phyloP scores from a whole-genome alignment of 441 rosid species.

The Manihot esculenta region DNA sequence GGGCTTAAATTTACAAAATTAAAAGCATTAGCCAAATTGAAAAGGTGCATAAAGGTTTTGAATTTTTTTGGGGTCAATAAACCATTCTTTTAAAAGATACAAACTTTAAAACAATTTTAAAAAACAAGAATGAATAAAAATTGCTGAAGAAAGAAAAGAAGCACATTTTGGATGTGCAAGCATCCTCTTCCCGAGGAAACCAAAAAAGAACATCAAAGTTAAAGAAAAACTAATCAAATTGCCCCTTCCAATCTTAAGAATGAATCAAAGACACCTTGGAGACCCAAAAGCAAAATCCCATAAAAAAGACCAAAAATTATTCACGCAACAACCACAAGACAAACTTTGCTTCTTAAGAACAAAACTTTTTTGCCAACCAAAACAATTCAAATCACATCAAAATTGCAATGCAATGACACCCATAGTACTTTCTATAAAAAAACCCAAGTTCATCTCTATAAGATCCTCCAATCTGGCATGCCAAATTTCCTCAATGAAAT shows the following conservation, averaged over 20 bases:
- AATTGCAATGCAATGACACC: neutral
- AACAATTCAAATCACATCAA: neutral
- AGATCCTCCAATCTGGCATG: neutral
- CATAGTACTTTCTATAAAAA: too few relatives aligned
- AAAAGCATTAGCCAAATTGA: too few relatives aligned
- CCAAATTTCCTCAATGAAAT: neutral
- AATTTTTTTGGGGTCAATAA: too few relatives aligned
- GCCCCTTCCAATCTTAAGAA: neutral
- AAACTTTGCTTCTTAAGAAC: neutral
- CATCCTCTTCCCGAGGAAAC: neutral
- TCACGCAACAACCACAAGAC: neutral
- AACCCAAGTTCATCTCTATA: neutral
- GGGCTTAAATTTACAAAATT: too few relatives aligned
- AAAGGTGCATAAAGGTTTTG: too few relatives aligned
- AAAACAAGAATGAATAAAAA: neutral
- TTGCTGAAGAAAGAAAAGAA: neutral
- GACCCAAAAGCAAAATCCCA: neutral
- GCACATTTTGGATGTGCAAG: neutral
- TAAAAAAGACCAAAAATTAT: neutral
- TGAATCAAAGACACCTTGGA: neutral
- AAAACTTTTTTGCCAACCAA: neutral
- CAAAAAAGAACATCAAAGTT: neutral
- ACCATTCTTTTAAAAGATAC: neutral
- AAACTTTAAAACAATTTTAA: neutral
- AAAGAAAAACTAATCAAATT: neutral